These are phyloP conservation scores for Fusarium poae DNA, from an alignment of 2,329 filamentous ascomycete genomes.

Conservation along the genomic window DNA sequence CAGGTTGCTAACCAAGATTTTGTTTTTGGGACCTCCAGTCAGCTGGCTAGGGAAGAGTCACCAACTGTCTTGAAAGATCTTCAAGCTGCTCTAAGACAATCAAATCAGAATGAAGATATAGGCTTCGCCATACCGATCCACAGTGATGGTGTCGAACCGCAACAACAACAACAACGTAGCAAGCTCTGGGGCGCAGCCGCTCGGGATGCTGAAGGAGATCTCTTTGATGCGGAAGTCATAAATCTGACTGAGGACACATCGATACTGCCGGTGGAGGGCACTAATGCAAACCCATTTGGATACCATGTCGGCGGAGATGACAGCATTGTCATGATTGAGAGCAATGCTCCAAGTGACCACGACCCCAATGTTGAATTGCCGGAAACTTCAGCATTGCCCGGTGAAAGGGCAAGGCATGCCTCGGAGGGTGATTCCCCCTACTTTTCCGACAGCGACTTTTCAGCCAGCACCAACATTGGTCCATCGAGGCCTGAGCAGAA, in stretches of 20 bases:
- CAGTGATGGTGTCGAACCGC: constrained; percentile 55
- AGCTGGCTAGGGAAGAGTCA: constrained; percentile 79
- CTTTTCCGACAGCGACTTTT: constrained; percentile 43
- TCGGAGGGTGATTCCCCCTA: constrained; percentile 23
- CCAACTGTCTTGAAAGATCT: constrained; percentile 74
- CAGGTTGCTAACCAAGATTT: constrained; percentile 79
- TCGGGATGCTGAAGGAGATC: constrained; percentile 72
- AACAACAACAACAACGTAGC: constrained; percentile 47
- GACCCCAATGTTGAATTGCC: constrained; percentile 45
- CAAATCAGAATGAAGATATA: constrained; percentile 61
- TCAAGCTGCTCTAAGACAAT: constrained; percentile 71
- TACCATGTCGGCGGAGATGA: constrained; percentile 46
- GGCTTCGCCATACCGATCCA: constrained; percentile 57
- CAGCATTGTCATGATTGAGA: constrained; percentile 1
- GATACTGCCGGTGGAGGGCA: constrained; percentile 34
- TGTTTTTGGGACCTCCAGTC: constrained; percentile 88
- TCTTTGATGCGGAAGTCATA: constrained; percentile 73
- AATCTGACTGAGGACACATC: constrained; percentile 66
- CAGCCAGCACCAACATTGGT: constrained; percentile 30
- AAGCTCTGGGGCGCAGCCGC: constrained; percentile 79
- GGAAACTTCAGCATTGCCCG: constrained; percentile 41
- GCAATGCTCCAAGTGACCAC: constrained; percentile 5
- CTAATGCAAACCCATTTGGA: constrained; percentile 57
- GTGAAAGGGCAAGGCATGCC: constrained; percentile 2
- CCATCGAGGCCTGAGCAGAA: neutral